Evolutionary conservation across 176 grass and related monocot genomes (phyloP).

Genomic region (Ensete ventricosum): DNA sequence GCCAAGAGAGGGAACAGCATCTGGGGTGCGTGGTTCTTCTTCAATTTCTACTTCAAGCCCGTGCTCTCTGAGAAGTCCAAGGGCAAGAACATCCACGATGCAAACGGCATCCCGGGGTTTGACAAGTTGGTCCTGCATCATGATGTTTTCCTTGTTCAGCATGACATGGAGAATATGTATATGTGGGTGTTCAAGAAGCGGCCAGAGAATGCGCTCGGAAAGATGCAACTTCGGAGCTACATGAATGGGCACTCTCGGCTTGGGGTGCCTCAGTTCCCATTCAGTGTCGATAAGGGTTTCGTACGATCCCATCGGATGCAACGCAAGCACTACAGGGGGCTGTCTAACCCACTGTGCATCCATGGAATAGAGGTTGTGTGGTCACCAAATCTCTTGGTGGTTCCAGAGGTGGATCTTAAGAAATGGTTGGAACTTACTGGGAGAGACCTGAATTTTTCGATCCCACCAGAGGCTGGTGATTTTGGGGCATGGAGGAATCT

Average conservation of each 20-base stretch:
- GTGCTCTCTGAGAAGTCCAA: conserved; percentile 58
- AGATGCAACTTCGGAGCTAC: conserved; percentile 96
- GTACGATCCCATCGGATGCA: conserved; percentile 87
- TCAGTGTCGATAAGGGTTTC: conserved; percentile 81
- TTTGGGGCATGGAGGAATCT: conserved; percentile 93
- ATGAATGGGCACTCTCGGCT: conserved; percentile 94
- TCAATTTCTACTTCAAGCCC: conserved; percentile 94
- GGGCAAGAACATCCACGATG: conserved; percentile 26
- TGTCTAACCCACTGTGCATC: conserved; percentile 85
- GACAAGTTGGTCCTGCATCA: conserved; percentile 33
- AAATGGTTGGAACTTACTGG: conserved; percentile 84
- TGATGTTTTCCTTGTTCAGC: conserved; percentile 89
- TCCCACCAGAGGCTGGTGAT: conserved; percentile 55
- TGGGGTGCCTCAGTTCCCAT: conserved; percentile 82
- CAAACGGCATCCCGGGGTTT: conserved; percentile 43
- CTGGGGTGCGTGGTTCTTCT: conserved; percentile 99
- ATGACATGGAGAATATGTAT: conserved; percentile 99
- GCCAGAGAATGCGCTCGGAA: conserved; percentile 83
- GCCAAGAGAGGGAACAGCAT: conserved; percentile 83
- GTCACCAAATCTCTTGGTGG: conserved; percentile 51
- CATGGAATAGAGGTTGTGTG: conserved; percentile 69
- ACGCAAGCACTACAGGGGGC: conserved; percentile 83
- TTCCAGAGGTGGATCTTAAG: conserved; percentile 59
- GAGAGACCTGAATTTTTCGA: conserved; percentile 56
- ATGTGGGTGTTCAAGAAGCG: conserved; percentile 96